These are phyloP conservation scores for Ogataea paradorogensis DNA, from an alignment of 805 yeast species.

Conservation along the genomic window DNA sequence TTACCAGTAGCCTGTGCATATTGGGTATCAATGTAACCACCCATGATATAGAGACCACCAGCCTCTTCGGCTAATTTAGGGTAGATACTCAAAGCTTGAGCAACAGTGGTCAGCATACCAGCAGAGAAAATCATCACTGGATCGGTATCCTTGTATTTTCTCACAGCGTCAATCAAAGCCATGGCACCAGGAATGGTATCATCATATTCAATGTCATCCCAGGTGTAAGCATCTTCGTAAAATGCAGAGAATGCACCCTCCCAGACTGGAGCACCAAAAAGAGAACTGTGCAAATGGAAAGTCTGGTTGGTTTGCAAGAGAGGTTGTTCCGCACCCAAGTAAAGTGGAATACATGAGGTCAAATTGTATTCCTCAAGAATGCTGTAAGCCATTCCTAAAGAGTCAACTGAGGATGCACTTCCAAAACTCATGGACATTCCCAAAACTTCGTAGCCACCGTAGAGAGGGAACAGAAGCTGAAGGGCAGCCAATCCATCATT, in stretches of 20 bases:
- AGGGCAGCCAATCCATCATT: conserved; percentile 41
- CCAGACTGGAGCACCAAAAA: conserved; percentile 41
- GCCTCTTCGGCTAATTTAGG: conserved; percentile 39
- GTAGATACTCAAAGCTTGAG: conserved; percentile 41
- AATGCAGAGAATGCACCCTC: conserved; percentile 38
- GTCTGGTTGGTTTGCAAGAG: conserved; percentile 38
- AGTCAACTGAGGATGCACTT: conserved; percentile 38
- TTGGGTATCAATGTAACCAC: conserved; percentile 43
- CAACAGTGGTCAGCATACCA: conserved; percentile 43
- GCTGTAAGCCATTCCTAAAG: conserved; percentile 34
- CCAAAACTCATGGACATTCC: conserved; percentile 42
- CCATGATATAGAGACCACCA: conserved; percentile 41
- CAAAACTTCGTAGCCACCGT: conserved; percentile 39
- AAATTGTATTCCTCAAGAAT: conserved; percentile 34
- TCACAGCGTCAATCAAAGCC: conserved; percentile 41
- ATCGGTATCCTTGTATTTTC: conserved; percentile 34
- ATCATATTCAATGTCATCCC: conserved; percentile 33
- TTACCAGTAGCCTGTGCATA: conserved; percentile 35
- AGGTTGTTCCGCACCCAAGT: conserved; percentile 38
- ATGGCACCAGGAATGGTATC: conserved; percentile 36
- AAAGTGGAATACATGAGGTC: conserved; percentile 31
- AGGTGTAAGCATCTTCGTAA: conserved; percentile 33
- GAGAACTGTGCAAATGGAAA: conserved; percentile 37
- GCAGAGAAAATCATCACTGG: conserved; percentile 39
- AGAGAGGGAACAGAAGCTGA: conserved; percentile 37